A percentile compares a stretch with the other conserved stretches of the same genome.
Evolutionary conservation across 1,284 basidiomycete genomes (phyloP).

Genomic region (Trichosporon asahii): DNA sequence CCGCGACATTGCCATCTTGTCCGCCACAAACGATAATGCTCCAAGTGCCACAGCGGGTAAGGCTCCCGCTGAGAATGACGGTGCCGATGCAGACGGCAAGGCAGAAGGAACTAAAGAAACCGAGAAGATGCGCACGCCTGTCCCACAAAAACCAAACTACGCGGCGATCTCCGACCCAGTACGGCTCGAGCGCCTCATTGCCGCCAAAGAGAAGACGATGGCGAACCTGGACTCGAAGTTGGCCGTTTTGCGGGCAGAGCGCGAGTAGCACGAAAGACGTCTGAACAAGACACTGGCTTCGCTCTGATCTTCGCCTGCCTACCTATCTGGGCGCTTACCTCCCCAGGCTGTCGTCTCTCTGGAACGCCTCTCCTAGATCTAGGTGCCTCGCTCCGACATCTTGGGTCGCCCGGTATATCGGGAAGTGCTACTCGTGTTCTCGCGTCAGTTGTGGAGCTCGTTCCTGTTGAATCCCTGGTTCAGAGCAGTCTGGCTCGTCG

Average conservation of each 20-base stretch:
- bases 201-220: slow-evolving; percentile 39
- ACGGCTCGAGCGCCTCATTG: slow-evolving; percentile 41
- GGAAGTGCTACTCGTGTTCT: not conserved
- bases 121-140: not conserved
- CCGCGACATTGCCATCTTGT: slow-evolving; percentile 14
- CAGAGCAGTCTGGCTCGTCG: not conserved
- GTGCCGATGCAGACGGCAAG: not conserved
- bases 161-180: slow-evolving; percentile 36
- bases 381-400: not conserved
- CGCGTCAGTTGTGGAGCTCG: not conserved
- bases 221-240: slow-evolving; percentile 32
- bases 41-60: not conserved
- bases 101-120: not conserved
- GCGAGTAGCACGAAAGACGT: not conserved
- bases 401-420: not conserved
- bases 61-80: not conserved
- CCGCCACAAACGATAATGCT: not conserved
- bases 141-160: slow-evolving; percentile 23
- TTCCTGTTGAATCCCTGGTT: too few species aligned
- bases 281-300: too few species aligned
- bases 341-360: too few species aligned
- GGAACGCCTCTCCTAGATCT: not conserved
- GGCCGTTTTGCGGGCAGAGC: not conserved
- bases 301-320: too few species aligned
- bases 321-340: too few species aligned